phyloP scores from a whole-genome alignment of 768 basidiomycete genomes.

The Piloderma croceum region DNA sequence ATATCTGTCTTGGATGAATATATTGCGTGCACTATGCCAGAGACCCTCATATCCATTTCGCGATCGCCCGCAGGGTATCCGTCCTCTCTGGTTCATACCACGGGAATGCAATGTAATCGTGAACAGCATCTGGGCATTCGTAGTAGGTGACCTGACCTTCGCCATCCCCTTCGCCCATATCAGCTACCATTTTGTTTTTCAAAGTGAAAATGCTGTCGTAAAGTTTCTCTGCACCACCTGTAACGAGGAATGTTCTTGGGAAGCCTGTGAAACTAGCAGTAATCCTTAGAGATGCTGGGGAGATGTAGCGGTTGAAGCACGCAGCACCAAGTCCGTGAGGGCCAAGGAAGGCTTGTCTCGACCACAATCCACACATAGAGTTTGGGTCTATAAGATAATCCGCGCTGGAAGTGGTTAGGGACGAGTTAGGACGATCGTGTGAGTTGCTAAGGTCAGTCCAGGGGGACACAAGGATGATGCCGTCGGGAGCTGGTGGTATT shows the following conservation, averaged over 20 bases:
- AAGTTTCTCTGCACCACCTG: conserved; percentile 30
- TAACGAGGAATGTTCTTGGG: conserved; percentile 31
- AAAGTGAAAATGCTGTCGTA: conserved; percentile 27
- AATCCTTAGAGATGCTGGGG: conserved; percentile 26
- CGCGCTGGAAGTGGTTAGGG: conserved; percentile 3
- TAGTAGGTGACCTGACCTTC: conserved; percentile 18
- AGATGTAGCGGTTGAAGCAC: conserved; percentile 25
- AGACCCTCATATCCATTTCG: conserved; percentile 14
- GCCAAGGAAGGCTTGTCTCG: conserved; percentile 19
- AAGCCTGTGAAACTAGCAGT: conserved; percentile 26
- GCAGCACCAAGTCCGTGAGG: conserved; percentile 21
- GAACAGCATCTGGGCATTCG: conserved; percentile 16
- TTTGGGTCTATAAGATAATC: neutral
- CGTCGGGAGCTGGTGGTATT: conserved; percentile 11
- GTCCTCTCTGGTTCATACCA: conserved; percentile 27
- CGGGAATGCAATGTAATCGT: conserved; percentile 16
- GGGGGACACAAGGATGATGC: conserved; percentile 15
- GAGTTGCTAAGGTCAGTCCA: conserved; percentile 12
- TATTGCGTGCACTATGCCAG: too few species aligned
- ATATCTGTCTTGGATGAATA: too few species aligned
- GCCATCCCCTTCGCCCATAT: too few species aligned
- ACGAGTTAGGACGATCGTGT: conserved; percentile 11
- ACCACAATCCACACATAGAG: neutral
- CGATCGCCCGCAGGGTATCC: conserved; percentile 14
- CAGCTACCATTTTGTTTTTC: conserved; percentile 22